phyloP scores from a whole-genome alignment of 345 rosid species.

The Acer negundo region DNA sequence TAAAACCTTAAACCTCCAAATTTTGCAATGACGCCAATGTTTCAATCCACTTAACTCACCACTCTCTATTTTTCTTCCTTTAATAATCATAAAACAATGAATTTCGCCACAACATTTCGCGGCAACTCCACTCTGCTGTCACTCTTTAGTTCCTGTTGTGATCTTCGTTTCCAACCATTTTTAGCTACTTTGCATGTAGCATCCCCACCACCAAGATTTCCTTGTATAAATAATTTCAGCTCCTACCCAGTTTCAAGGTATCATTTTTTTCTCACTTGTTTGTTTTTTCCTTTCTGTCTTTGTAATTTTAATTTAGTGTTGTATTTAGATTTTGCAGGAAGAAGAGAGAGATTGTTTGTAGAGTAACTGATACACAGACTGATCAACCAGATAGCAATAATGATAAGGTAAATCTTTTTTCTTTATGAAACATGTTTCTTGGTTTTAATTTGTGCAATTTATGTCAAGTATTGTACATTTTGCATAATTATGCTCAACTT shows the following conservation, averaged over 20 bases:
- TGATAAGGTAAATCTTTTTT: constrained; percentile 54
- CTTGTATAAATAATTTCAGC: constrained; percentile 27
- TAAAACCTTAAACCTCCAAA: neutral
- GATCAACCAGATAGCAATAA: constrained; percentile 71
- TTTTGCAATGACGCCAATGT: neutral
- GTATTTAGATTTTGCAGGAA: constrained; percentile 41
- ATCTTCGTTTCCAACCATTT: constrained; percentile 56
- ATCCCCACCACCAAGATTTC: constrained; percentile 24
- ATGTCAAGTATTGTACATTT: neutral
- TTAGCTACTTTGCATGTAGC: constrained; percentile 42
- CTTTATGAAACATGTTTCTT: neutral
- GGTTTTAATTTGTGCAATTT: neutral
- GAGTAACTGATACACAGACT: constrained; percentile 61
- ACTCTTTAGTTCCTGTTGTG: constrained; percentile 55
- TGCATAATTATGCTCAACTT: neutral
- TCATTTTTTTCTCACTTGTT: neutral
- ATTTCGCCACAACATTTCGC: constrained; percentile 52
- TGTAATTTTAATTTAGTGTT: constrained; percentile 16
- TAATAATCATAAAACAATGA: constrained; percentile 39
- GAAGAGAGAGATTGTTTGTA: constrained; percentile 50
- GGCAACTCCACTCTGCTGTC: constrained; percentile 46
- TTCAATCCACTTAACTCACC: neutral
- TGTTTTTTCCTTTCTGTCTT: neutral
- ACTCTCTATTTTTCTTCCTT: no score
- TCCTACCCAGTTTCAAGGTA: constrained; percentile 47